Conservation (phyloP, 139 green algal genomes). For the Picochlorum sp. region DNA sequence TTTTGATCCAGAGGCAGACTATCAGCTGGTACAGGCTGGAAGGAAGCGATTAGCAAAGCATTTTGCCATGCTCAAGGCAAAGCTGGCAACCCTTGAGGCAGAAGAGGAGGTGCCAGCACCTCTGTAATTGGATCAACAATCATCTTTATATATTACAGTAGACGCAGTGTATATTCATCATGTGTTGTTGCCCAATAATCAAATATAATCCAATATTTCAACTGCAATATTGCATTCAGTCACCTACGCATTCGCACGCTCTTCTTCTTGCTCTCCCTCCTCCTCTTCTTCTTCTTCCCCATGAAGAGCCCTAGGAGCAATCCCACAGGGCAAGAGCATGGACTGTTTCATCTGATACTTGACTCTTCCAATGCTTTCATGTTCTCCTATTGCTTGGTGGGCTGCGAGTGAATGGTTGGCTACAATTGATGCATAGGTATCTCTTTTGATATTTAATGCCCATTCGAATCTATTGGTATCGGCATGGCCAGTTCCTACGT, state of each 20-base stretch:
- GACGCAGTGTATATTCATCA: no score
- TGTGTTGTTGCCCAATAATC: no score
- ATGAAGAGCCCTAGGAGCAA: constrained; percentile 47
- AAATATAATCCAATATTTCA: no score
- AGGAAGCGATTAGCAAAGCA: constrained; percentile 40
- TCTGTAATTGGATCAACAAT: no score
- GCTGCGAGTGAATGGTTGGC: constrained; percentile 78
- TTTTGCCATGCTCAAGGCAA: constrained; percentile 31
- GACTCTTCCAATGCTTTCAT: constrained; percentile 88
- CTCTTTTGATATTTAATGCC: constrained; percentile 92
- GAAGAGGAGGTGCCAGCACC: not conserved
- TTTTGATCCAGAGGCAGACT: constrained; percentile 20
- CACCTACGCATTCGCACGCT: no score
- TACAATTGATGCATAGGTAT: constrained; percentile 92
- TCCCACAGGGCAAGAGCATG: constrained; percentile 85
- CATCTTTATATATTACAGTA: no score
- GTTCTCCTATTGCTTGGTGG: constrained; percentile 91
- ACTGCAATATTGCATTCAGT: no score
- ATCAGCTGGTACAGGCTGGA: constrained; percentile 28
- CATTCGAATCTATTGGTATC: constrained; percentile 91
- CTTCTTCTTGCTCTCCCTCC: no score
- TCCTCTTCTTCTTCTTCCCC: constrained; percentile 44
- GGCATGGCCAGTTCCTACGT: constrained; percentile 91
- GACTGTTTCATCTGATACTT: constrained; percentile 84
- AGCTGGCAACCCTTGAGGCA: constrained; percentile 26